Percentiles rank a stretch among this genome's conserved stretches.
phyloP scores from a whole-genome alignment of 768 basidiomycete species.

The Mycena sanguinolenta region DNA sequence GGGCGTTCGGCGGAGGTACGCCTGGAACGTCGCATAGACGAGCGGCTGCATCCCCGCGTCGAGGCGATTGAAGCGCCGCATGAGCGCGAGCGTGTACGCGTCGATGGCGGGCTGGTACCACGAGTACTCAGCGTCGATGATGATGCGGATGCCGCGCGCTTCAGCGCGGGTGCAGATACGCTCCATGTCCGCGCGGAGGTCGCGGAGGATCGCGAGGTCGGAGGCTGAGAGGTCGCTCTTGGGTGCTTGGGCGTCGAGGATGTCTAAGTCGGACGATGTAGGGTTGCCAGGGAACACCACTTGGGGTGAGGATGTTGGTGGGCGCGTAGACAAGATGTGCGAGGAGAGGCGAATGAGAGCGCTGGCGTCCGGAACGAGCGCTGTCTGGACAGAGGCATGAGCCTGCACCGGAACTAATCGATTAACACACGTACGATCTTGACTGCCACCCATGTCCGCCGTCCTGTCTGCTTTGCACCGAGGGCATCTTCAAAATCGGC shows the following conservation, averaged over 20 bases:
- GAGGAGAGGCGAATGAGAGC: constrained; percentile 74
- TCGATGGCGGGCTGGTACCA: constrained; percentile 90
- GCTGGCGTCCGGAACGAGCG: constrained; percentile 73
- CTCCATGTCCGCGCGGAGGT: constrained; percentile 72
- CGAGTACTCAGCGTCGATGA: constrained; percentile 91
- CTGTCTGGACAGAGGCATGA: constrained; percentile 61
- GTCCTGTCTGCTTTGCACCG: constrained; percentile 47
- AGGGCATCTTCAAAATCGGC: constrained; percentile 82
- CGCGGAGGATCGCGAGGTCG: constrained; percentile 72
- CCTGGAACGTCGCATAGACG: constrained; percentile 90
- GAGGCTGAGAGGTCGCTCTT: constrained; percentile 54
- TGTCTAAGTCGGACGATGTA: constrained; percentile 66
- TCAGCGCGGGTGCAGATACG: constrained; percentile 75
- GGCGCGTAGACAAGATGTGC: constrained; percentile 62
- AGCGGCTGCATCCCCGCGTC: constrained; percentile 61
- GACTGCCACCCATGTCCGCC: constrained; percentile 87
- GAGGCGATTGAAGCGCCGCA: constrained; percentile 80
- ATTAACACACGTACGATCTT: constrained; percentile 71
- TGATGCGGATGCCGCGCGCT: constrained; percentile 73
- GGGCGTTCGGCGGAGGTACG: constrained; percentile 86
- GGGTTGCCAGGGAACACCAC: constrained; percentile 80
- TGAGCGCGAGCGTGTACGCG: constrained; percentile 79
- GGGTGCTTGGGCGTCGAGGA: constrained; percentile 51
- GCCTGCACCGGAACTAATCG: background rate
- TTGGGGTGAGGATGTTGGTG: constrained; percentile 40